These are phyloP conservation scores for Ophiostoma sp. DNA, from an alignment of 2,329 filamentous ascomycete genomes.

Conservation along the genomic window DNA sequence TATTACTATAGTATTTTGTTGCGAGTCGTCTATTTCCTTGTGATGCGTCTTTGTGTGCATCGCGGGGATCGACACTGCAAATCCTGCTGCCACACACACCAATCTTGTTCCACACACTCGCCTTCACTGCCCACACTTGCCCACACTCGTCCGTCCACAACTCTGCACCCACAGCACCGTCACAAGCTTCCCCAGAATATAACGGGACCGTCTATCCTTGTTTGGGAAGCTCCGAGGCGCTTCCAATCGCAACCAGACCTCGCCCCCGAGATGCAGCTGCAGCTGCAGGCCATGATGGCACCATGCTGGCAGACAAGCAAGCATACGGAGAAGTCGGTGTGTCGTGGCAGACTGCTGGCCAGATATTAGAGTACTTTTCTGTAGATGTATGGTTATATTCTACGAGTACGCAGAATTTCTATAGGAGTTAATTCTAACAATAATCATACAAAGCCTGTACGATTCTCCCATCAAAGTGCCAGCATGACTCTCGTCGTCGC, in stretches of 20 bases:
- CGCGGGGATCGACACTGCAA: slow-evolving; percentile 6
- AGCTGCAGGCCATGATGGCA: slow-evolving; percentile 7
- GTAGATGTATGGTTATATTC: neutral
- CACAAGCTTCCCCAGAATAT: slow-evolving; percentile 8
- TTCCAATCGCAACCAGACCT: neutral
- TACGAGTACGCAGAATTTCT: too few species aligned
- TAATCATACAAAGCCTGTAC: neutral
- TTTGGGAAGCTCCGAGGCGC: neutral
- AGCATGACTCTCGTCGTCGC: neutral
- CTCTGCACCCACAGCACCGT: neutral
- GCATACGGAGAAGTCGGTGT: too few species aligned
- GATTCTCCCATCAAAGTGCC: neutral
- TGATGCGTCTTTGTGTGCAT: neutral
- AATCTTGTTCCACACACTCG: neutral
- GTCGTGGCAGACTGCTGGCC: neutral
- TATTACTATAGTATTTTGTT: too few species aligned
- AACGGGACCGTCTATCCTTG: slow-evolving; percentile 5
- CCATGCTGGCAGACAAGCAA: neutral
- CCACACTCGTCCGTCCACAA: neutral
- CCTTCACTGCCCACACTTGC: neutral
- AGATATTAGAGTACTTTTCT: neutral
- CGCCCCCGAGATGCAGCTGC: slow-evolving; percentile 6
- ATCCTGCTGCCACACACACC: slow-evolving; percentile 3
- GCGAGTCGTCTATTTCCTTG: neutral
- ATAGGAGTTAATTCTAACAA: too few species aligned